Base-by-base conservation (phyloP, 257 asterid species). In the Perilla frutescens region DNA sequence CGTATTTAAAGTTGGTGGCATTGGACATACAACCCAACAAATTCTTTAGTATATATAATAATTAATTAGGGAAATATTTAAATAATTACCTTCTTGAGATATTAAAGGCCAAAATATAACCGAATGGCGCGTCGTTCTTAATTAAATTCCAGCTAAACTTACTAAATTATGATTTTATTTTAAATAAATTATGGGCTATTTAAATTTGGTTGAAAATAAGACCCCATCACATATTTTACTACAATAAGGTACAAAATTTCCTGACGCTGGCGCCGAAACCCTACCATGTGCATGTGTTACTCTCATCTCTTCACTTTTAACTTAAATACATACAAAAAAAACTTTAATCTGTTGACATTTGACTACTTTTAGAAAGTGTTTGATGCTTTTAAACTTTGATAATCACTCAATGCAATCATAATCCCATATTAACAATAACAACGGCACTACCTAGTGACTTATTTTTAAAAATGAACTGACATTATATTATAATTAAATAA, bases 251-350 rank as follows among this genome's bases (percentile, higher is more conserved):
- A 71, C 63, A 71, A 72, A 63, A 45, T 67, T 68, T 64, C 26
- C 44, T 71, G 81, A 84, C 32, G 63, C 63, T 50, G 72, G 71
- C 61, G 47, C 78, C 78, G 8, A 62, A 20, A 75, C 78, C 62
- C 49, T 40, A 14, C 64, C 89, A 85, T 75, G 87, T 85, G 88
- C 82, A 41, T 15, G 13, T 62, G 45, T 56, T 70, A 60, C 74
- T 55, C 74, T 44, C 68, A 37, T 62, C 62, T 73, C 66, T 58
- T 40, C 49, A 45, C 61, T 40, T 34, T 72, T 40, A 13, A 59
- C 43, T 37, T 59, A 50, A 39, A 43, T 50, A 67, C 58, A 41
- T 13, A 72, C 63, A 71, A 70, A 62, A 53, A 63, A 3, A 4
- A 36, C 73, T 74, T 66, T 36, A 55, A 77, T 55, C 63, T 45